Evolutionary conservation across 1,284 basidiomycete species (phyloP).

Genomic region (Tetrapyrgos nigripes): DNA sequence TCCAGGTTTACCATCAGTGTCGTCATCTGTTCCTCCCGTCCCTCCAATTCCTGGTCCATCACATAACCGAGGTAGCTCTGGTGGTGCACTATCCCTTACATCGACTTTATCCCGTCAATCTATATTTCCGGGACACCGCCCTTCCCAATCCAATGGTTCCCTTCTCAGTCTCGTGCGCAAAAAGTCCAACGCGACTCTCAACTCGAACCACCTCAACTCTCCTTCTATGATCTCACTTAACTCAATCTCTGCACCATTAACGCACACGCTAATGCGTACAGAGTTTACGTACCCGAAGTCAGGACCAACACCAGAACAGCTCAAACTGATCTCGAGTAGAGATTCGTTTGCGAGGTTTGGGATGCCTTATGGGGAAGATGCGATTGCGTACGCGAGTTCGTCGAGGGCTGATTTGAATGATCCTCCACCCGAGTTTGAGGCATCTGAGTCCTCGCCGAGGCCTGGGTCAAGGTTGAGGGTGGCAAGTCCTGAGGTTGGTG

Average conservation of each 20-base stretch:
- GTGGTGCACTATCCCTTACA: constrained; percentile 16
- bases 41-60: not conserved
- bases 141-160: constrained; percentile 20
- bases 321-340: constrained; percentile 54
- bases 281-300: constrained; percentile 57
- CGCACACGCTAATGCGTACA: constrained; percentile 56
- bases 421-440: constrained; percentile 47
- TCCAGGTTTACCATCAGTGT: not conserved
- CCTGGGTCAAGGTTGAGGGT: constrained; percentile 30
- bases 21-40: too few relatives aligned
- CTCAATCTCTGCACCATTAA: constrained; percentile 57
- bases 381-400: constrained; percentile 49
- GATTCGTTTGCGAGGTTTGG: constrained; percentile 56
- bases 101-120: constrained; percentile 12
- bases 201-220: constrained; percentile 44
- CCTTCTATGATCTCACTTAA: constrained; percentile 56
- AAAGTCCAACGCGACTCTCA: constrained; percentile 40
- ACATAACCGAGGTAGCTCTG: constrained; percentile 11
- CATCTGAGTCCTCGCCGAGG: constrained; percentile 18
- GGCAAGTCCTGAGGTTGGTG: too few relatives aligned
- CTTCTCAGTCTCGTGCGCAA: constrained; percentile 47
- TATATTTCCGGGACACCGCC: constrained; percentile 9
- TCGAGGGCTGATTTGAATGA: constrained; percentile 41
- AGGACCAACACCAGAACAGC: constrained; percentile 58
- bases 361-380: constrained; percentile 58